A percentile compares a stretch with the other conserved stretches of the same genome.
Evolutionary conservation across 352 stramenopile species (phyloP).

Genomic region (Globisporangium megalacanthum): DNA sequence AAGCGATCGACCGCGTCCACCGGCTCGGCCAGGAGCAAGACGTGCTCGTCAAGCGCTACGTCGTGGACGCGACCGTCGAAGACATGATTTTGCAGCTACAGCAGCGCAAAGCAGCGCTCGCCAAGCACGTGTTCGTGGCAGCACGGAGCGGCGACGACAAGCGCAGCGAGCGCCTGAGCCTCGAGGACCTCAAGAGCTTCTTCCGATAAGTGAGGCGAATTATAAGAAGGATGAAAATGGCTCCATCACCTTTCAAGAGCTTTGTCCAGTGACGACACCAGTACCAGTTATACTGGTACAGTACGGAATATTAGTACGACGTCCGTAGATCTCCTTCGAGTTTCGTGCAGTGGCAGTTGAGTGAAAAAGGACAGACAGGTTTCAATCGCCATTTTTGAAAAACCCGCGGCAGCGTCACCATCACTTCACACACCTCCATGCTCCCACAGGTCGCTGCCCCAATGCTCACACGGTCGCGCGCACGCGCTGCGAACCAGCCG

Average conservation of each 20-base stretch:
- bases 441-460: not conserved
- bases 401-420: no score
- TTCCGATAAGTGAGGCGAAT: no score
- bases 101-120: constrained; percentile 84
- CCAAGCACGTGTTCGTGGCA: constrained; percentile 73
- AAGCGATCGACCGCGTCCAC: constrained; percentile 93
- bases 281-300: no score
- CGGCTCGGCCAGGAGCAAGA: constrained; percentile 80
- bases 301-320: no score
- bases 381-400: not conserved
- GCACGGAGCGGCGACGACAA: constrained; percentile 34
- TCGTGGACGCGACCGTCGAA: constrained; percentile 87
- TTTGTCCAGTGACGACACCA: no score
- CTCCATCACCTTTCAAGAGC: no score
- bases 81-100: constrained; percentile 90
- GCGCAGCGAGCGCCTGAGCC: constrained; percentile 42
- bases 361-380: not conserved
- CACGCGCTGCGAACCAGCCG: constrained; percentile 54
- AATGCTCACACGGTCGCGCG: constrained; percentile 70
- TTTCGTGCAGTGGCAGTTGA: not conserved
- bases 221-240: no score
- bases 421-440: not conserved
- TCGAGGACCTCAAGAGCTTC: constrained; percentile 69
- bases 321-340: not conserved
- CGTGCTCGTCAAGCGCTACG: constrained; percentile 88